Conservation (phyloP, 768 basidiomycete species). For the Termitomyces eurrhizus region DNA sequence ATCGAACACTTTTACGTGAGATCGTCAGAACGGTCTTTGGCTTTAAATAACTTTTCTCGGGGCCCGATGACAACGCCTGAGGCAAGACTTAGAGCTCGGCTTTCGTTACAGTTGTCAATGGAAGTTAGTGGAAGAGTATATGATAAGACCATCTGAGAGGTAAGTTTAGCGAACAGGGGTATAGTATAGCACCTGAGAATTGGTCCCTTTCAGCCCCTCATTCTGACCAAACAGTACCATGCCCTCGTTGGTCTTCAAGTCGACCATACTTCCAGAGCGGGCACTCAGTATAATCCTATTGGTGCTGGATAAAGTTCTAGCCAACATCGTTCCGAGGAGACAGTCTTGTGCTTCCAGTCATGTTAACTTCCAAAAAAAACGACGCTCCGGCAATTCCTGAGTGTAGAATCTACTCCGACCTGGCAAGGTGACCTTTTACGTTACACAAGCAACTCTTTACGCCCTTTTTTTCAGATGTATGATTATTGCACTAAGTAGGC, state of each 20-base stretch:
- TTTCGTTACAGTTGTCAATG: conserved; percentile 23
- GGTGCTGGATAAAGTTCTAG: too few relatives aligned
- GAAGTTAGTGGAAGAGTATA: conserved; percentile 25
- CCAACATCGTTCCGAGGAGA: background rate
- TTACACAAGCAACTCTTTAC: too few relatives aligned
- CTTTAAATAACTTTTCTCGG: too few relatives aligned
- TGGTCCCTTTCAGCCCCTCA: background rate
- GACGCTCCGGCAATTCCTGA: too few relatives aligned
- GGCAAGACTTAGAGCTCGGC: conserved; percentile 3
- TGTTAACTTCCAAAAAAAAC: background rate
- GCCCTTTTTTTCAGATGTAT: too few relatives aligned
- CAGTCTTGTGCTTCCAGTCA: background rate
- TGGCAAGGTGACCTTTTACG: too few relatives aligned
- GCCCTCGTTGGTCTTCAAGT: conserved; percentile 13
- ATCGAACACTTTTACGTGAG: too few relatives aligned
- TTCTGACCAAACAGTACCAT: conserved; percentile 24
- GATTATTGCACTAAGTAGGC: too few relatives aligned
- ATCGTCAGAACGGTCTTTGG: too few relatives aligned
- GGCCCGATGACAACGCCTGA: too few relatives aligned
- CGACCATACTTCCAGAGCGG: conserved; percentile 24
- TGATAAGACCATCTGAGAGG: conserved; percentile 16
- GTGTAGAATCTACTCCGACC: too few relatives aligned
- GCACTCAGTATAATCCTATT: conserved; percentile 16
- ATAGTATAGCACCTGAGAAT: background rate
- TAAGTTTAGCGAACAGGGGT: background rate